A percentile compares a stretch with the other conserved stretches of the same genome.
These are phyloP conservation scores for Cornus kousa DNA, from an alignment of 148 eudicot genomes.

Conservation along the genomic window DNA sequence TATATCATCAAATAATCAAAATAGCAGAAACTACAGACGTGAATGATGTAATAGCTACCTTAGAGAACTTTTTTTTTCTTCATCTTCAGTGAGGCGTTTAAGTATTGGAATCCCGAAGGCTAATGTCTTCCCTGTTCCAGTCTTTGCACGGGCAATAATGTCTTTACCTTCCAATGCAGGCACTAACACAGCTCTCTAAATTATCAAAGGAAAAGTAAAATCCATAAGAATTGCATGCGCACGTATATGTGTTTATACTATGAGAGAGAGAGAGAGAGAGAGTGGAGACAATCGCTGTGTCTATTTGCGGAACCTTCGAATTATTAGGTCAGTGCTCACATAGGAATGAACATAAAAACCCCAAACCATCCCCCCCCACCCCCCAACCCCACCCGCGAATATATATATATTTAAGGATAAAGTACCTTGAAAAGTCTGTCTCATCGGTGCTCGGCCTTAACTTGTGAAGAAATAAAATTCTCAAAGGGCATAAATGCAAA, in stretches of 20 bases:
- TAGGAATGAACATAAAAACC: not conserved
- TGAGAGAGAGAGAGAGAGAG: not conserved
- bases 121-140: conserved; percentile 95
- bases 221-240: not conserved
- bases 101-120: conserved; percentile 94
- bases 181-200: conserved; percentile 74
- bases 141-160: conserved; percentile 94
- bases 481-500: not conserved
- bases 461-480: not conserved
- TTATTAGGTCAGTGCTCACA: not conserved
- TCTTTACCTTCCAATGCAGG: conserved; percentile 83
- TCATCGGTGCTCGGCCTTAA: not conserved
- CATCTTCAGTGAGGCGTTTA: conserved; percentile 60
- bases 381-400: no score
- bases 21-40: not conserved
- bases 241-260: no score
- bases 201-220: not conserved
- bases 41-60: conserved; percentile 44
- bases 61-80: conserved; percentile 43
- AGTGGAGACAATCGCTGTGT: not conserved
- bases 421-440: not conserved
- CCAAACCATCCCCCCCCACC: not conserved
- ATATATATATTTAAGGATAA: no score
- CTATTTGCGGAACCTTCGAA: not conserved
- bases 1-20: conserved; percentile 6